phyloP scores from a whole-genome alignment of 192 early-diverging fungal species.

The Coemansia sp. region DNA sequence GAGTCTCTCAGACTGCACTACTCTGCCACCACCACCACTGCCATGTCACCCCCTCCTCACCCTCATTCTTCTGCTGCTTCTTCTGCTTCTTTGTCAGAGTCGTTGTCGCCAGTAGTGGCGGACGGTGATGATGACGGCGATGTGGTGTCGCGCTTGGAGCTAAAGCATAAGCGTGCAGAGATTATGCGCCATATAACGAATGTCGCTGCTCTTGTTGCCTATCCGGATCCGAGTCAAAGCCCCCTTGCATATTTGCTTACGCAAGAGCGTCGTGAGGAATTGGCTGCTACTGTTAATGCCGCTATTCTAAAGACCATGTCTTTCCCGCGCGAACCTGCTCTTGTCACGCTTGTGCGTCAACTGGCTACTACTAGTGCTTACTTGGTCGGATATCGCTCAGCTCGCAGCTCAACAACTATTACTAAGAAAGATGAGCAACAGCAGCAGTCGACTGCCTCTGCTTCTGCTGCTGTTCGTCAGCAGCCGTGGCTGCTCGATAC shows the following conservation, averaged over 20 bases:
- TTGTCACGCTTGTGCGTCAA: slow-evolving; percentile 42
- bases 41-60: not conserved
- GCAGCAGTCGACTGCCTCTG: not conserved
- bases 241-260: slow-evolving; percentile 32
- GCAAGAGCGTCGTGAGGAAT: slow-evolving; percentile 29
- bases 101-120: not conserved
- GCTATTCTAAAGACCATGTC: slow-evolving; percentile 33
- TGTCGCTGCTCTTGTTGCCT: slow-evolving; percentile 43
- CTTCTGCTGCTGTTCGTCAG: not conserved
- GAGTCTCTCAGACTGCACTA: not conserved
- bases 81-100: no score
- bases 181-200: slow-evolving; percentile 52
- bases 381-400: slow-evolving; percentile 29
- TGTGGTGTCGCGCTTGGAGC: slow-evolving; percentile 35
- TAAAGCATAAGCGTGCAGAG: slow-evolving; percentile 33
- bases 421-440: not conserved
- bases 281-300: slow-evolving; percentile 34
- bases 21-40: not conserved
- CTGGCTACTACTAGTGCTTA: slow-evolving; percentile 44
- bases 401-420: not conserved
- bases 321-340: slow-evolving; percentile 37
- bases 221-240: slow-evolving; percentile 38
- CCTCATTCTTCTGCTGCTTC: no score
- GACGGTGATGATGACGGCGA: not conserved
- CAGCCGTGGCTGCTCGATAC: slow-evolving; percentile 42